Evolutionary conservation across 2,329 filamentous ascomycete genomes (phyloP), one percentile per base, ranked within the genome.

Genomic region (Calonectria pauciramosa): DNA sequence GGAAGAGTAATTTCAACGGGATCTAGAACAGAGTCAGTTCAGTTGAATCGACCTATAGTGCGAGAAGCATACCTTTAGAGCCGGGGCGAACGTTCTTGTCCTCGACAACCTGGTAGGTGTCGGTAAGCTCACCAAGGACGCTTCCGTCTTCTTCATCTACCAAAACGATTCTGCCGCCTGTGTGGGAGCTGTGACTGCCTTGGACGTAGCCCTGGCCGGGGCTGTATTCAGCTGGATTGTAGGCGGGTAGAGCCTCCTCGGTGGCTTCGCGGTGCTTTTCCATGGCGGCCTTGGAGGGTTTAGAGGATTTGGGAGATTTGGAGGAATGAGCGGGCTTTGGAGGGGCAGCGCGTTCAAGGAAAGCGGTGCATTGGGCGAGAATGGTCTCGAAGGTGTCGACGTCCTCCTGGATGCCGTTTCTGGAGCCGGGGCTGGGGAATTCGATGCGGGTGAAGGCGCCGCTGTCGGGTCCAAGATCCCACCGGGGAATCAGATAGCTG

Each of bases 331-430:
- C 80, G 34, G 82, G 75, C 76, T 85, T 87, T 13, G 91, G 93
- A 9, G 94, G 92, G 51, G 93, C 89, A 13, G 95, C 93, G 56
- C 96, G 92, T 85, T 99, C 96, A 6, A 98, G 91, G 84, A 99
- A 99, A 2, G 96, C 95, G 2, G 96, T 99, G 85, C 96, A 99
- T 86, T 99, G 96, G n/a, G 96, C 96, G 66, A 99, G 90, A 77
- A 99, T 99, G 4, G 96, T 98, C 88, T 99, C 96, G 82, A 98
- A 99, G 0, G 96, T 99, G 83, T 98, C 96, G 52, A 98, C 90
- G 84, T 98, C 96, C 83, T 99, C 96, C 84, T 98, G 96, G 1
- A 94, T 91, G 32, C 94, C 93, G 41, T 91, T 89, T 41, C 94
- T 93, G 74, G 89, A 92, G 26, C 95, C 95, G 30, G 94, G 87